Evolutionary conservation across 805 yeast species (phyloP).

Genomic region (Suhomyces xylopsoci): DNA sequence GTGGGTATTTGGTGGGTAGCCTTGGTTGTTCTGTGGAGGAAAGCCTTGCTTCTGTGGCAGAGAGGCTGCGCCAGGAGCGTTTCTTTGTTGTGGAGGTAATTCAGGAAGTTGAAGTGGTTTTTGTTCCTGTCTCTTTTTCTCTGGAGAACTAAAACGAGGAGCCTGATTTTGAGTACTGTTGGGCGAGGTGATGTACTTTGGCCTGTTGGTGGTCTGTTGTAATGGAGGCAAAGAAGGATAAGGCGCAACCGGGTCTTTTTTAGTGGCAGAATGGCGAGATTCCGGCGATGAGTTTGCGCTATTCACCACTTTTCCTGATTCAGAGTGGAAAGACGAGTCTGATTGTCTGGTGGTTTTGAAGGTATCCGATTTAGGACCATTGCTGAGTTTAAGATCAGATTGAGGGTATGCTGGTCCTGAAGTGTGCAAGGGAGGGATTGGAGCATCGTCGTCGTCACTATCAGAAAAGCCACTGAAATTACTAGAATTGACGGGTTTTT

Average conservation of each 20-base stretch:
- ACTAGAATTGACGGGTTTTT: constrained; percentile 1
- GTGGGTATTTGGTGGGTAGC: background rate
- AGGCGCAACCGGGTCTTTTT: constrained; percentile 1
- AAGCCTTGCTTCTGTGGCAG: background rate
- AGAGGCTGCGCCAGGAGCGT: background rate
- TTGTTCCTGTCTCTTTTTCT: constrained; percentile 2
- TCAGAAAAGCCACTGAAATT: constrained; percentile 12
- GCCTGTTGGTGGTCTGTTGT: constrained; percentile 13
- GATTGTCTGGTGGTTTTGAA: constrained; percentile 9
- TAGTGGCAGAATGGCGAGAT: constrained; percentile 11
- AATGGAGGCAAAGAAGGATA: constrained; percentile 11
- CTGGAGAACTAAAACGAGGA: constrained; percentile 7
- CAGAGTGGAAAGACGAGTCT: constrained; percentile 24
- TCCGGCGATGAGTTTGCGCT: constrained; percentile 16
- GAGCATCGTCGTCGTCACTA: constrained; percentile 17
- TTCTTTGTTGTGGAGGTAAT: constrained; percentile 6
- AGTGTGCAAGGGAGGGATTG: constrained; percentile 20
- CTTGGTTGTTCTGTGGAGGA: background rate
- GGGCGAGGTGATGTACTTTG: constrained; percentile 33
- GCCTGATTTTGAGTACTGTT: constrained; percentile 26
- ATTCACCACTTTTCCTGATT: constrained; percentile 18
- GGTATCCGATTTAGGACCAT: constrained; percentile 17
- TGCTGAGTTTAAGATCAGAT: constrained; percentile 7
- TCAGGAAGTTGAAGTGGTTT: constrained; percentile 6
- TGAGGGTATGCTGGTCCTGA: background rate